Evolutionary conservation across 768 basidiomycete genomes (phyloP).

Genomic region (Lactifluus echinatus): DNA sequence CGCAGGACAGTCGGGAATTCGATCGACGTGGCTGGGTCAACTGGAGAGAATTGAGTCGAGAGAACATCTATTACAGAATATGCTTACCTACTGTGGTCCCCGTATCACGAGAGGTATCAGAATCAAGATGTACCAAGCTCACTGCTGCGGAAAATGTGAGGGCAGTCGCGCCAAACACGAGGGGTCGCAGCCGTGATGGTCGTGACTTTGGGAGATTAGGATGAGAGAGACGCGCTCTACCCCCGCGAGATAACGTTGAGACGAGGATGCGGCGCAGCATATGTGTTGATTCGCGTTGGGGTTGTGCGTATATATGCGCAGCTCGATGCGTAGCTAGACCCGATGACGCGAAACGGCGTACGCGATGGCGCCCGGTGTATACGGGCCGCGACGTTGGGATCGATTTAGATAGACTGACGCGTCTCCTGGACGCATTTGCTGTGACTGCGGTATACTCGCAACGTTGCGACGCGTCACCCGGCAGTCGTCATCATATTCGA

Average conservation of each 20-base stretch:
- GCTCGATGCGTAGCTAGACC: background rate
- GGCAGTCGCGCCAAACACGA: slow-evolving; percentile 13
- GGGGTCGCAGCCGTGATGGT: background rate
- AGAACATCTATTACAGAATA: background rate
- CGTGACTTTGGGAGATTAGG: background rate
- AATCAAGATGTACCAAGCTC: slow-evolving; percentile 39
- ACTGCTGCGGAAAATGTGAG: slow-evolving; percentile 29
- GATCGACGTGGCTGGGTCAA: slow-evolving; percentile 68
- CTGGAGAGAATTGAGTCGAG: slow-evolving; percentile 28
- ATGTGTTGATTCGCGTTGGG: background rate
- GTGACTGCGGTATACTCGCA: background rate
- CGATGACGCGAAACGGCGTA: background rate
- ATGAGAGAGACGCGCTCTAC: background rate
- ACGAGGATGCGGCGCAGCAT: slow-evolving; percentile 4
- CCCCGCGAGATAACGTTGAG: slow-evolving; percentile 1
- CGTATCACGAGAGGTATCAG: slow-evolving; percentile 22
- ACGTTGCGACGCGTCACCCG: slow-evolving; percentile 18
- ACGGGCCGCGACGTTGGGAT: background rate
- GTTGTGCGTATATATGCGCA: background rate
- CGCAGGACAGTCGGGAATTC: slow-evolving; percentile 59
- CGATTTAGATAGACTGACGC: slow-evolving; percentile 4
- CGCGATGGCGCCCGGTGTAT: background rate
- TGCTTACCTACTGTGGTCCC: slow-evolving; percentile 18
- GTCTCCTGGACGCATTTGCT: background rate
- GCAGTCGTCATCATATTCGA: slow-evolving; percentile 3